These are phyloP conservation scores for Chaetothyriales sp. DNA, from an alignment of 2,329 filamentous ascomycete genomes.

Conservation along the genomic window DNA sequence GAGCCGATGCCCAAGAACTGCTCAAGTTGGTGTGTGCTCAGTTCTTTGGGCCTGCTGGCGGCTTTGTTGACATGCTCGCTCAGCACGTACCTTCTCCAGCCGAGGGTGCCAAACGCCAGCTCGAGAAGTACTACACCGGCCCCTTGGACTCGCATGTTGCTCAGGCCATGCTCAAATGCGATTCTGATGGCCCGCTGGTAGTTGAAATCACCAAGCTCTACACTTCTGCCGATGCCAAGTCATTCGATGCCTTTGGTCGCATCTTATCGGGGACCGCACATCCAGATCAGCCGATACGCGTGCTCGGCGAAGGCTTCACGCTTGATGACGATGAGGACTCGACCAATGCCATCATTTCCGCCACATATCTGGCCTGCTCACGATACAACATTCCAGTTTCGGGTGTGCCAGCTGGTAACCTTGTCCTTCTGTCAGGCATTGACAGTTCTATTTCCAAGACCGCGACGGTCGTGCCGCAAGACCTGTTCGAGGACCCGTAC, in stretches of 20 bases:
- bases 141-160: constrained; percentile 71
- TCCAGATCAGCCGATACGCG: constrained; percentile 69
- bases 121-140: constrained; percentile 85
- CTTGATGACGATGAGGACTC: constrained; percentile 97
- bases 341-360: constrained; percentile 67
- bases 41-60: constrained; percentile 80
- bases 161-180: constrained; percentile 63
- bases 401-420: constrained; percentile 85
- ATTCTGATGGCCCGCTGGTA: constrained; percentile 83
- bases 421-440: constrained; percentile 79
- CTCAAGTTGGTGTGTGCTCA: constrained; percentile 83
- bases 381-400: constrained; percentile 85
- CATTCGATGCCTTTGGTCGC: constrained; percentile 78
- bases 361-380: constrained; percentile 83
- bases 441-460: constrained; percentile 98
- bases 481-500: constrained; percentile 78
- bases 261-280: constrained; percentile 85
- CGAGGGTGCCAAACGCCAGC: constrained; percentile 59
- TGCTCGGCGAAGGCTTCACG: constrained; percentile 89
- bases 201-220: constrained; percentile 88
- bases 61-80: constrained; percentile 92
- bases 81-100: constrained; percentile 78
- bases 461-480: constrained; percentile 71
- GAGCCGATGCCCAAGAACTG: constrained; percentile 74
- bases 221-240: constrained; percentile 77